These are phyloP conservation scores for Chaetomiaceae sp. DNA, from an alignment of 2,329 filamentous ascomycete genomes.

Conservation along the genomic window DNA sequence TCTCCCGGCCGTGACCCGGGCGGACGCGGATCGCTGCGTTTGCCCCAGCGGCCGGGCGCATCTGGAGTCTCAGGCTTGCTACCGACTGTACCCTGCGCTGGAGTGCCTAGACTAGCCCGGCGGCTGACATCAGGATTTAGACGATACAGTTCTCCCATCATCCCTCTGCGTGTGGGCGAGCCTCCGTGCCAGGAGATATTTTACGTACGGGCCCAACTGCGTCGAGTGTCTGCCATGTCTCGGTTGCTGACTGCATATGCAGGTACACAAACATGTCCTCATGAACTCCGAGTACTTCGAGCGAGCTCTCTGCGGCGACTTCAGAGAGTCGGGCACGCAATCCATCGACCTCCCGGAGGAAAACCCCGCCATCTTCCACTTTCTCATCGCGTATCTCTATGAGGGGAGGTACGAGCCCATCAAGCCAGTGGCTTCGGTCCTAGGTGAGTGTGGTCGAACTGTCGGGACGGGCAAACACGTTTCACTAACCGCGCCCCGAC, in stretches of 20 bases:
- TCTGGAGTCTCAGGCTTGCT: background rate
- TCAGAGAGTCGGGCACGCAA: constrained; percentile 40
- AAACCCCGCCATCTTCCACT: constrained; percentile 45
- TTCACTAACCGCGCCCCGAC: background rate
- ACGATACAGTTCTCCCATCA: constrained; percentile 40
- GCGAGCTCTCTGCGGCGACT: constrained; percentile 42
- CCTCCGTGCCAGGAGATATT: constrained; percentile 39
- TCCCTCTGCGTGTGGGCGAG: constrained; percentile 40
- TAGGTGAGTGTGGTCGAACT: constrained; percentile 28
- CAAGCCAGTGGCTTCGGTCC: constrained; percentile 35
- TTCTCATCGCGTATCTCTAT: constrained; percentile 46
- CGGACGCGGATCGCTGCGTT: background rate
- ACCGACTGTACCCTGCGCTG: background rate
- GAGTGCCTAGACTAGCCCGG: background rate
- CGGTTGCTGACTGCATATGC: background rate
- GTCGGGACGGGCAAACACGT: background rate
- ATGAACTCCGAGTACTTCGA: constrained; percentile 43
- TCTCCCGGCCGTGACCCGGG: background rate
- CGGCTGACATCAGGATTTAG: constrained; percentile 22
- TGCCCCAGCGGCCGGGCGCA: background rate
- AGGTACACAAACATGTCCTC: constrained; percentile 44
- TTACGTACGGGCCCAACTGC: constrained; percentile 26
- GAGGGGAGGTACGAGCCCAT: constrained; percentile 42
- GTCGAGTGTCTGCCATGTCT: background rate
- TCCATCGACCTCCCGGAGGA: constrained; percentile 45